Base-by-base conservation (phyloP, 164 flowering plant genomes). In the Sextonia rubra region DNA sequence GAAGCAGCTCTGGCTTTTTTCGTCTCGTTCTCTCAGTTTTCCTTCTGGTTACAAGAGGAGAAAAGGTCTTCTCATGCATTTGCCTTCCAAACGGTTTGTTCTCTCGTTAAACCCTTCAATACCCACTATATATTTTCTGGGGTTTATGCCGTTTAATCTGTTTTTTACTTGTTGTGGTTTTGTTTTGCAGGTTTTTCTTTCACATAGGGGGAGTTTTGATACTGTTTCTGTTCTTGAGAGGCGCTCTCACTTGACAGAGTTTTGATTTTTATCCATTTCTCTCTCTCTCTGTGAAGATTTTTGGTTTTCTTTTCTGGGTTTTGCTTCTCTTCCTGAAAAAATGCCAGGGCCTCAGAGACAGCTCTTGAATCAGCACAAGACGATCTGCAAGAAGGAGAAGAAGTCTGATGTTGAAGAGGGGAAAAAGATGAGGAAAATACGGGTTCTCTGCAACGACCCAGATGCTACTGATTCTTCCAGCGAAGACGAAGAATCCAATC, bases 161-260 rank as follows among this genome's bases (percentile, higher is more conserved):
- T 37, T 8, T 37, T 26, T 58, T 77, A 18, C 32, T 44, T 62
- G 23, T 62, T 71, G 2, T 60, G 15, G 68, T 67, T 12, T 26
- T 64, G 18, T 71, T 73, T 76, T 83, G 93, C 94, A 94, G 98
- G 97, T 91, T 85, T 84, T 87, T 77, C 69, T 91, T 86, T 91
- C 91, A 86, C 73, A 90, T 90, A 92, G 79, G 83, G 23, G 78
- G 87, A 63, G 83, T 85, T 63, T 78, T 80, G 60, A 55, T 68
- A 63, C 84, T 86, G 8, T 86, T 88, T 47, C 67, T 93, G 85
- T 87, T 88, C 83, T 77, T 89, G 20, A 87, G 92, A 91, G 84
- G 86, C 74, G 79, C 81, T 76, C 82, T 78, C 22, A 86, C 90
- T 75, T 90, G 81, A 88, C 73, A 64, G 69, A 17, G 67, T 25